Evolutionary conservation across 768 basidiomycete species (phyloP).

Genomic region (Gautieria morchelliformis): DNA sequence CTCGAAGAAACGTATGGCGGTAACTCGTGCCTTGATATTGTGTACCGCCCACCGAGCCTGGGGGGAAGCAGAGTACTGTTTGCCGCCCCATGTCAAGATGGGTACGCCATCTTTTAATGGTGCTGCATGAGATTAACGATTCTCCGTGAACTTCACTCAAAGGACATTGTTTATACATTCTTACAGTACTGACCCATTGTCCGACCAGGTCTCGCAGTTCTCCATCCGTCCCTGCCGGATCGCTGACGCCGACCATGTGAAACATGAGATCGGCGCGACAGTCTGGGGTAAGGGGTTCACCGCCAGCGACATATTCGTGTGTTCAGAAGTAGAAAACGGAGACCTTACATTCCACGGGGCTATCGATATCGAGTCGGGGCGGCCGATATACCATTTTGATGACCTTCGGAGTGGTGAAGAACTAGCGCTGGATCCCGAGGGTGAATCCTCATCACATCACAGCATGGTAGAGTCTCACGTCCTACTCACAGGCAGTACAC

Average conservation of each 20-base stretch:
- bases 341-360: conserved; percentile 38
- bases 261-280: conserved; percentile 34
- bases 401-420: conserved; percentile 46
- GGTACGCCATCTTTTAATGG: conserved; percentile 14
- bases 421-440: conserved; percentile 35
- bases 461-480: too few species aligned
- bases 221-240: not conserved
- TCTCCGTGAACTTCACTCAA: conserved; percentile 7
- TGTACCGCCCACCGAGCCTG: not conserved
- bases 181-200: not conserved
- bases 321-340: conserved; percentile 35
- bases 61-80: conserved; percentile 17
- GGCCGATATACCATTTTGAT: conserved; percentile 27
- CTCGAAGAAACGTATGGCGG: conserved; percentile 3
- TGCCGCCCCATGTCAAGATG: conserved; percentile 25
- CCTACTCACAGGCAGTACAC: conserved; percentile 11
- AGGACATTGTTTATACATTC: conserved; percentile 9
- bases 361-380: conserved; percentile 31
- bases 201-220: not conserved
- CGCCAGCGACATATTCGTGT: conserved; percentile 38
- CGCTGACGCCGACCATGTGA: conserved; percentile 12
- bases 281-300: conserved; percentile 42
- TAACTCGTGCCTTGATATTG: not conserved
- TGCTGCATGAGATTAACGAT: conserved; percentile 16
- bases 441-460: conserved; percentile 21